Conservation (phyloP, 306 rosid genomes). For the Canavalia gladiata region DNA sequence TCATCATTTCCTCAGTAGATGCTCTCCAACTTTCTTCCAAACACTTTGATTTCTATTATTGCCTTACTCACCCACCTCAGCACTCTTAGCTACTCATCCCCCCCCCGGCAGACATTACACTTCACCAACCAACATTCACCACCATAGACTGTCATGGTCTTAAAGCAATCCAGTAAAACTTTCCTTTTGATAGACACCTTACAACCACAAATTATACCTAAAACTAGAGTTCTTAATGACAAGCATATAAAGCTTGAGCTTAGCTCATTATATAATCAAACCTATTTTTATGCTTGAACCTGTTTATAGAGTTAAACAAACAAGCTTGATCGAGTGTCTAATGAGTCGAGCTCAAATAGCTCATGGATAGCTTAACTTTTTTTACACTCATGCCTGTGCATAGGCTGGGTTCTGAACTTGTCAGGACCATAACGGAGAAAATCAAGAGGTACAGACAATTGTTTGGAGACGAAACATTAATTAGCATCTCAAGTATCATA, state of each 20-base stretch:
- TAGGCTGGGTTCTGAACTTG: constrained; percentile 1
- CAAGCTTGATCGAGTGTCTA: neutral
- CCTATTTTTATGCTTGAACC: neutral
- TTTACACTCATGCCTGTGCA: neutral
- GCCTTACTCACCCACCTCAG: neutral
- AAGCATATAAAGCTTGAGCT: neutral
- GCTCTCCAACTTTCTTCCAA: neutral
- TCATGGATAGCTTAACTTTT: neutral
- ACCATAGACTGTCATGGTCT: neutral
- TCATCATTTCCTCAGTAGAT: neutral
- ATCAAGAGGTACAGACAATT: neutral
- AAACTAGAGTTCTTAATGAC: neutral
- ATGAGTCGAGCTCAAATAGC: neutral
- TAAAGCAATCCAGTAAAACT: neutral
- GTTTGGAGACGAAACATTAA: neutral
- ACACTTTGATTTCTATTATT: neutral
- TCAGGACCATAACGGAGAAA: neutral
- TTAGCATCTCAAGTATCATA: neutral
- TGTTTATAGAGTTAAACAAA: neutral
- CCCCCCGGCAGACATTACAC: neutral
- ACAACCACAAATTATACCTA: neutral
- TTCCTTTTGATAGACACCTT: neutral
- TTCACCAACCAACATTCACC: neutral
- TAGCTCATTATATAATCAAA: neutral
- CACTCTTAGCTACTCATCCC: neutral